Evolutionary conservation across 768 basidiomycete genomes (phyloP), one percentile per base, ranked within the genome.

Genomic region (Lactarius hengduanensis): DNA sequence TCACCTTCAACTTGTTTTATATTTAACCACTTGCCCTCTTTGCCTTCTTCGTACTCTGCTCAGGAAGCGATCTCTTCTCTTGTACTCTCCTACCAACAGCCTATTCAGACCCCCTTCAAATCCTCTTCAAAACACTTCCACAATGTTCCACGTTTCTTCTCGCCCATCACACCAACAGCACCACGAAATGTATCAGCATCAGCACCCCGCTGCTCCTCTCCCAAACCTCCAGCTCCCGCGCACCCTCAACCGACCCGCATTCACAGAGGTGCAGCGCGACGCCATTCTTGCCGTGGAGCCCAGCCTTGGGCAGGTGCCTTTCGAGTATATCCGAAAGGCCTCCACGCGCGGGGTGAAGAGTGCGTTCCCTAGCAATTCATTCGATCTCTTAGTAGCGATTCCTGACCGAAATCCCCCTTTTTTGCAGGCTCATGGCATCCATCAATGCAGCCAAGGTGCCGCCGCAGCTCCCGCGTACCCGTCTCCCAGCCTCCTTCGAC

Each of bases 201-300:
- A 63, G n/a, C 67, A 68, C 26, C 34, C 61, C 13, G 59, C 67
- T 32, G 47, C 73, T 58, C 76, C 68, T 36, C 74, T 71, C 69
- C 79, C 68, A 60, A 77, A 74, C 70, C 80, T 91, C 13, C 87
- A 90, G 71, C 84, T 92, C 28, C 91, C 90, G n/a, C 84, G 90
- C 63, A 84, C 80, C 47, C 86, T 92, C 59, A 78, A 83, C 38
- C 84, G 89, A 13, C 90, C 91, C 5, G 76, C 80, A 2, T 87
- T 83, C 69, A 72, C 78, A 47, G 84, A 86, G 64, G 82, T 90
- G 47, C 80, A 85, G 45, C 77, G 80, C 56, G 85, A 85, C 47
- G 83, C 81, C 45, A 70, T 91, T 43, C 72, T 74, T 3, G 82
- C 87, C n/a, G 77, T 84, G 64, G 84, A 84, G 40, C 82, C 85